Percentiles rank a stretch among this genome's conserved stretches.
Conservation (phyloP, 208 protist species). For the Novymonas esmeraldas region DNA sequence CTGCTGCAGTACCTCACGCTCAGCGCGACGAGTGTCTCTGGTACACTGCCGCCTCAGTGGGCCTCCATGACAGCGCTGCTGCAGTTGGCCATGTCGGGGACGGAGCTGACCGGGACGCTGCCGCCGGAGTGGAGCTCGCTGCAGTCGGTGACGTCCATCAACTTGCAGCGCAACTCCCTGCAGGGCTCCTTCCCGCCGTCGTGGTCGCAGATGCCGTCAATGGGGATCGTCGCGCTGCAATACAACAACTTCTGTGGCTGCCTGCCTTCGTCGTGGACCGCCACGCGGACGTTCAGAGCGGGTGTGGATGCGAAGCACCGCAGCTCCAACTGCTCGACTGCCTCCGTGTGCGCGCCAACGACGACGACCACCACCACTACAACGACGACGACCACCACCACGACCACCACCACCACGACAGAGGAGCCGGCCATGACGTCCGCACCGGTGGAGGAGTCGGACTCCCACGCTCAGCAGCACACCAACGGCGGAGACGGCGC, state of each 20-base stretch:
- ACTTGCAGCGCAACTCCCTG: neutral
- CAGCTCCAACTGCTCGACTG: no score
- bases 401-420: no score
- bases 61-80: neutral
- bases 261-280: neutral
- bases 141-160: neutral
- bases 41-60: slow-evolving; percentile 9
- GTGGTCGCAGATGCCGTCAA: neutral
- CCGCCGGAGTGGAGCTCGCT: slow-evolving; percentile 7
- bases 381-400: no score
- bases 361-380: no score
- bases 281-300: neutral
- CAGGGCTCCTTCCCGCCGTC: neutral
- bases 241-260: slow-evolving; percentile 1
- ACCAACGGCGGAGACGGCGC: no score
- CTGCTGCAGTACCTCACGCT: neutral
- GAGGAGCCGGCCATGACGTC: no score
- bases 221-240: neutral
- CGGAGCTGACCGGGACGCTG: neutral
- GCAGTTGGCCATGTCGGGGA: neutral
- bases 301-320: neutral
- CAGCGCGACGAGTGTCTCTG: neutral
- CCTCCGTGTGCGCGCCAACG: no score
- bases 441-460: no score
- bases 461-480: no score